Evolutionary conservation across 139 green algal genomes (phyloP), one percentile per base, ranked within the genome.

Genomic region (Yamagishiella unicocca): DNA sequence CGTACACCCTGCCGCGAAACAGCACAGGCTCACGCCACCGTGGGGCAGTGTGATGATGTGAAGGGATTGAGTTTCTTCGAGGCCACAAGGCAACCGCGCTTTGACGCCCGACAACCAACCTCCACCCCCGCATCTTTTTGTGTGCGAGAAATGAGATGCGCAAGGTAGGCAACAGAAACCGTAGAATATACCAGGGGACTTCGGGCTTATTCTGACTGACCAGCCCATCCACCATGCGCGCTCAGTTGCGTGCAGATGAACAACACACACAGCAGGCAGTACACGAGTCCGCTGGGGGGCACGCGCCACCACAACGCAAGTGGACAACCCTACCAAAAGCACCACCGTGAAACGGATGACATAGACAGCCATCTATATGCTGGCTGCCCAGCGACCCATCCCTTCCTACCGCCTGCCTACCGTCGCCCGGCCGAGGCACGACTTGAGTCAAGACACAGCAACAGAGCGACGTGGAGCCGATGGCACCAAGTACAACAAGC

Each of bases 11-110:
- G 38, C 70, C 70, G 70, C 70, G 33, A 33, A 53, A 78, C 70
- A 58, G 70, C 33, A 46, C 70, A 78, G 9, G 25, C 14, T 76
- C 35, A 76, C 70, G 12, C 70, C 70, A 10, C 70, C 40, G 40
- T 54, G 22, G 38, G 24, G 19, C 5, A 21, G 38, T 24, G 6
- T 22, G 38, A 55, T 45, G 31, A 29, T 74, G 66, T 58, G 40
- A 58, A n/a, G 7, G 38, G 37, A 78, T 78, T 78, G 70, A 55
- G 70, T 78, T 78, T 78, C 40, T 35, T 58, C 40, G 70, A 78
- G 40, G 40, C 24, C 70, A 78, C 38, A 24, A 35, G 38, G 38
- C 38, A 55, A 35, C 37, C 2, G 19, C 17, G 38, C 27, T 58
- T 5, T 1, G 70, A 78, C n/a, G 40, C 37, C 37, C 9, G 33